Evolutionary conservation across 2,329 filamentous ascomycete genomes (phyloP), one percentile per base, ranked within the genome.

Genomic region (Ceratocystis diversiconidia): DNA sequence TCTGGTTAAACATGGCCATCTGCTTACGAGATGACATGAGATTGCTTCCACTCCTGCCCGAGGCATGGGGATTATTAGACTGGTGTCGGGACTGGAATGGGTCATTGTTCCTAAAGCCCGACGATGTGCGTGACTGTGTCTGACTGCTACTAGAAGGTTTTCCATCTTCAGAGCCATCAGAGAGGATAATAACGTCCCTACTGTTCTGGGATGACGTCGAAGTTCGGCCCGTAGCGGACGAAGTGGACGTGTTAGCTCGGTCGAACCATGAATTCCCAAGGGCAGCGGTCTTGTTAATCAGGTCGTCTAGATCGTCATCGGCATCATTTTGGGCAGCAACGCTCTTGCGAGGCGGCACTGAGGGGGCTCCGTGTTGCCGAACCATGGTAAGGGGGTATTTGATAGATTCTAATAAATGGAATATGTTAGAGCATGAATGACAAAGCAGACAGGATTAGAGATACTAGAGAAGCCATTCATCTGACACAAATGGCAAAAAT

Each of bases 1-100:
- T 79, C 69, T 80, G 78, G 63, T 82, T 78, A 71, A 84, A 84
- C 66, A 82, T 73, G 66, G 81, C 81, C 72, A 81, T 81, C 71
- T 82, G 79, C 71, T 83, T 81, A 71, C 79, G 78, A 71, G 77
- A 78, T 52, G 79, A 79, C 71, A 77, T 72, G 70, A 79, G 75
- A 71, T 77, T 77, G 61, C 72, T 72, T 46, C 10, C 5, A 43
- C 17, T 41, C 30, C 25, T 22, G 12, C 52, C 28, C 15, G 48
- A 19, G 10, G 19, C 52, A 32, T 25, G 12, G 36, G 22, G 28
- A 10, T 25, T 5, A 17, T 43, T 59, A 12, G 50, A 5, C n/a
- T 30, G 32, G 15, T 10, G 25, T 28, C 52, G 25, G 41, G 36
- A 12, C 19, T 48, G 63, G 12, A 36, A 22, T 10, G 19, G 32